Evolutionary conservation across 1,284 basidiomycete species (phyloP).

Genomic region (Leucoagaricus sp.): DNA sequence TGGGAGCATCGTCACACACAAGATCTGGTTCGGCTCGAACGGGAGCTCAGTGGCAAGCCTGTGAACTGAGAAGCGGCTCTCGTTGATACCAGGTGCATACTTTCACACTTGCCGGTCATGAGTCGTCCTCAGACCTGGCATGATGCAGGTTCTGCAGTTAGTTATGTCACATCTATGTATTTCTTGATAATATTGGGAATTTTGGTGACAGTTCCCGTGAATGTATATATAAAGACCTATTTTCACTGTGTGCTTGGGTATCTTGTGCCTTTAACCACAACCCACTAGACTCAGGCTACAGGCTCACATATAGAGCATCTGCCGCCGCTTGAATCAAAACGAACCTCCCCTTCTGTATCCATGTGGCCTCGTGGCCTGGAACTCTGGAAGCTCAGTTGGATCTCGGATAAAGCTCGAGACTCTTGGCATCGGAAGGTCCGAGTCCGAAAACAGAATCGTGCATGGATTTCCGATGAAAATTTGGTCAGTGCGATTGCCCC

Average conservation of each 20-base stretch:
- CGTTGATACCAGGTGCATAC: background rate
- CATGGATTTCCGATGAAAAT: too few species aligned
- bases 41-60: constrained; percentile 49
- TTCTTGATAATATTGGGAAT: constrained; percentile 6
- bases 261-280: background rate
- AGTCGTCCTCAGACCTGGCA: background rate
- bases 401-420: background rate
- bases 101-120: background rate
- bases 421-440: background rate
- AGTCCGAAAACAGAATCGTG: background rate
- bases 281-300: background rate
- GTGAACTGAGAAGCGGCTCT: constrained; percentile 14
- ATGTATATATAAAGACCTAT: constrained; percentile 2
- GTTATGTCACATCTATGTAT: background rate
- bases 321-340: too few species aligned
- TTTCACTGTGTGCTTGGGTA: background rate
- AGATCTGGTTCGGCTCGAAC: constrained; percentile 67
- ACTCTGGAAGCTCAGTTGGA: too few species aligned
- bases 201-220: constrained; percentile 3
- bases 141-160: background rate
- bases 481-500: too few species aligned
- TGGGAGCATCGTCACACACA: constrained; percentile 73
- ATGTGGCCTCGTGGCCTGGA: background rate
- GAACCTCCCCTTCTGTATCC: too few species aligned
- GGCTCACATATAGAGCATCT: too few species aligned